Evolutionary conservation across 371 early-diverging fungal genomes (phyloP).

Genomic region (Mucor sp.): DNA sequence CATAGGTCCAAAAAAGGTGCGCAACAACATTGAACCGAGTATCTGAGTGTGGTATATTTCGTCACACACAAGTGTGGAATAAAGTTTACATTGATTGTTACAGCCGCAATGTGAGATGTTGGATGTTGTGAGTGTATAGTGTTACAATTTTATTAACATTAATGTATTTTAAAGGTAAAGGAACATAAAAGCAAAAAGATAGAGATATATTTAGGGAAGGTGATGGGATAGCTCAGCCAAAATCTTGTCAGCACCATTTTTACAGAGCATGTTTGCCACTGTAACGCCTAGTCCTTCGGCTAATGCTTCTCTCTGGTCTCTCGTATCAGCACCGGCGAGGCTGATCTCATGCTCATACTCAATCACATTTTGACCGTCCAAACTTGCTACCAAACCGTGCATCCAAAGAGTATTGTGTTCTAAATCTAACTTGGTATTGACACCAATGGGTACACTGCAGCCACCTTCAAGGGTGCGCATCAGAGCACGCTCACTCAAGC

Average conservation of each 20-base stretch:
- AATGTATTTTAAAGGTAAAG: background rate
- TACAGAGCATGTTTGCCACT: conserved; percentile 33
- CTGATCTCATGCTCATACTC: conserved; percentile 47
- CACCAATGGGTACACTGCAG: conserved; percentile 96
- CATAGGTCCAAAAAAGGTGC: background rate
- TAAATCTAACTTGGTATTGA: conserved; percentile 58
- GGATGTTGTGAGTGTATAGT: background rate
- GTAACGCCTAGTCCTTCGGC: conserved; percentile 29
- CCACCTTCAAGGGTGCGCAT: conserved; percentile 95
- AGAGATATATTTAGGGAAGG: background rate
- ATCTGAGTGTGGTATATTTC: background rate
- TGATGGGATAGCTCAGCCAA: conserved; percentile 35
- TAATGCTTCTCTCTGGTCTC: conserved; percentile 32
- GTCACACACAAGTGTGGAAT: background rate
- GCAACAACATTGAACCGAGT: background rate
- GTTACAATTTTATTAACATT: background rate
- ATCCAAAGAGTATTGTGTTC: conserved; percentile 49
- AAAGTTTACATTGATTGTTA: background rate
- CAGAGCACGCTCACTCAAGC: conserved; percentile 86
- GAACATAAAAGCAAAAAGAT: background rate
- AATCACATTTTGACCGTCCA: conserved; percentile 68
- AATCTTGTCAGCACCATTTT: conserved; percentile 40
- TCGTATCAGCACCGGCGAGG: conserved; percentile 32
- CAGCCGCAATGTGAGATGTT: background rate
- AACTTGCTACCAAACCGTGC: conserved; percentile 65